Conservation (phyloP, 495 filamentous ascomycete species). For the Paragyromitra xinjiangensis region DNA sequence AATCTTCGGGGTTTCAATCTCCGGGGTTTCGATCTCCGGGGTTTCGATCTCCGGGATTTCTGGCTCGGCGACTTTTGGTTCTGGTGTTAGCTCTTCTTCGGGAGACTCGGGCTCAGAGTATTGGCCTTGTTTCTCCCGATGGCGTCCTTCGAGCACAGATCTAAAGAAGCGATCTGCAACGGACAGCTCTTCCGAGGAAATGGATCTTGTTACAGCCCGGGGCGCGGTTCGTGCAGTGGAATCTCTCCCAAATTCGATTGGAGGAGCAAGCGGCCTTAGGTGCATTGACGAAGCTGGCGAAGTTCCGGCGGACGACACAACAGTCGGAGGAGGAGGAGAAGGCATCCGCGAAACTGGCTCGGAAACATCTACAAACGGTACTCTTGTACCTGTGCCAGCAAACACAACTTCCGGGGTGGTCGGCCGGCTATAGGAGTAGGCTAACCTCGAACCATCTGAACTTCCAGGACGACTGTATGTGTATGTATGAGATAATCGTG, state of each 20-base stretch:
- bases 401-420: conserved; percentile 45
- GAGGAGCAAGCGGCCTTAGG: conserved; percentile 31
- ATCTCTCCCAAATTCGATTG: conserved; percentile 42
- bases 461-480: conserved; percentile 43
- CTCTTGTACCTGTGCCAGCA: conserved; percentile 21
- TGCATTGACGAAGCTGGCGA: conserved; percentile 47
- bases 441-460: conserved; percentile 37
- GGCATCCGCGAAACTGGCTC: conserved; percentile 43
- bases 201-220: conserved; percentile 8
- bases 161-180: conserved; percentile 23
- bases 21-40: not conserved
- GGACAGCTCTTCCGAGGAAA: conserved; percentile 37
- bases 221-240: conserved; percentile 15
- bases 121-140: not conserved
- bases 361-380: conserved; percentile 35
- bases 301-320: conserved; percentile 44
- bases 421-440: conserved; percentile 36
- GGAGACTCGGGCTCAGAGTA: conserved; percentile 30
- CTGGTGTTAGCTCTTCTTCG: conserved; percentile 16
- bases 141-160: conserved; percentile 2
- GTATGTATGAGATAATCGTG: conserved; percentile 37
- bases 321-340: conserved; percentile 41
- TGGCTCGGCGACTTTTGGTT: conserved; percentile 1
- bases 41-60: conserved; percentile 23
- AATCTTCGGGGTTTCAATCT: not conserved